Percentiles rank a stretch among this genome's conserved stretches.
Conservation (phyloP, 495 filamentous ascomycete genomes). For the Podospora anserina region DNA sequence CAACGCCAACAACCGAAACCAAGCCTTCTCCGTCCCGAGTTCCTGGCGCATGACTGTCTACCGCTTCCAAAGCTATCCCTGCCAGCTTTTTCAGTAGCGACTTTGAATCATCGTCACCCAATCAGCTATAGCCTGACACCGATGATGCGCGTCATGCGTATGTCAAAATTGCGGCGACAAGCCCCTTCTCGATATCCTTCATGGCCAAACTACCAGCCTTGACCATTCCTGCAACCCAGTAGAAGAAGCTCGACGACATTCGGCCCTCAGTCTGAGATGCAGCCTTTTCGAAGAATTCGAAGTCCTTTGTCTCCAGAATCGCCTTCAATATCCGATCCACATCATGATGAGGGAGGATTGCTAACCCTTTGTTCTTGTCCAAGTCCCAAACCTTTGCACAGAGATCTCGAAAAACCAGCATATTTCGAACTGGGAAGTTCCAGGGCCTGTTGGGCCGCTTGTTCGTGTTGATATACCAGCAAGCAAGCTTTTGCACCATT, state of each 20-base stretch:
- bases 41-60: background rate
- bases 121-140: background rate
- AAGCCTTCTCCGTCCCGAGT: slow-evolving; percentile 1
- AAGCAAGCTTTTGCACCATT: slow-evolving; percentile 2
- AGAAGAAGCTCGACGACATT: slow-evolving; percentile 14
- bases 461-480: slow-evolving; percentile 3
- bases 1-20: background rate
- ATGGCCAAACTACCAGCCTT: slow-evolving; percentile 1
- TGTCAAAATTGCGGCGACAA: slow-evolving; percentile 3
- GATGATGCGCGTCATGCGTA: slow-evolving; percentile 6
- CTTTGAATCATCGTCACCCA: background rate
- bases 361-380: slow-evolving; percentile 14
- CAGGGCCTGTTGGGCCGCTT: background rate
- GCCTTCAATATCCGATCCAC: slow-evolving; percentile 15
- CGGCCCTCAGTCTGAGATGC: slow-evolving; percentile 8
- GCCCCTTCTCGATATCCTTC: slow-evolving; percentile 12
- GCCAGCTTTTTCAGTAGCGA: background rate
- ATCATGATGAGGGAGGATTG: background rate
- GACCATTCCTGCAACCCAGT: slow-evolving; percentile 15
- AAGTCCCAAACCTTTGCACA: slow-evolving; percentile 16
- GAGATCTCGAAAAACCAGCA: slow-evolving; percentile 18
- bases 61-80: background rate
- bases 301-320: slow-evolving; percentile 16
- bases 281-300: slow-evolving; percentile 18
- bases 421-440: slow-evolving; percentile 2